Conservation (phyloP, 208 protist species). For the Blastocrithidia nonstop region DNA sequence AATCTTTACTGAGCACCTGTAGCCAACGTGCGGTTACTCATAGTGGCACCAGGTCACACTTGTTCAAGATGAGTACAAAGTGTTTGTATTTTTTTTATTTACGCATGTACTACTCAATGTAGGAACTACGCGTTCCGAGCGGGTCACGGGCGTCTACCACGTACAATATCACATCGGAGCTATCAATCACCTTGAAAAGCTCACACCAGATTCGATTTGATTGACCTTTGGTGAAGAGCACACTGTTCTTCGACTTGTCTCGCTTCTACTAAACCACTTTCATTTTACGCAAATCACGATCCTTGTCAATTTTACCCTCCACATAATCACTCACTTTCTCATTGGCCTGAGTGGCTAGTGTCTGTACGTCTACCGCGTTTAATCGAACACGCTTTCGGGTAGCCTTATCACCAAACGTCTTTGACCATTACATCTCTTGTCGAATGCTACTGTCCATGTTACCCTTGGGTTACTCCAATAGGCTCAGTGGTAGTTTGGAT, state of each 20-base stretch:
- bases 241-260: constrained; percentile 75
- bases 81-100: constrained; percentile 97
- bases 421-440: constrained; percentile 89
- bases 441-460: constrained; percentile 82
- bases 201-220: constrained; percentile 99
- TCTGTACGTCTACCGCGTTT: constrained; percentile 32
- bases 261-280: constrained; percentile 20
- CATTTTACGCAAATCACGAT: not conserved
- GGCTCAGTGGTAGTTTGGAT: constrained; percentile 93
- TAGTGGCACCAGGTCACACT: constrained; percentile 99
- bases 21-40: constrained; percentile 97
- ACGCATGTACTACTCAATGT: constrained; percentile 88
- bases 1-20: constrained; percentile 93
- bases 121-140: constrained; percentile 93
- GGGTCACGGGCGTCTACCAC: constrained; percentile 97
- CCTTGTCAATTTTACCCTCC: constrained; percentile 6
- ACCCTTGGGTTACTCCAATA: constrained; percentile 78
- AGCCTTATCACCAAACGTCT: constrained; percentile 92
- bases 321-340: constrained; percentile 31
- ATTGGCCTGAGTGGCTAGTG: constrained; percentile 28
- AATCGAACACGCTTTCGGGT: constrained; percentile 83
- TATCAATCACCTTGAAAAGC: constrained; percentile 99
- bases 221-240: constrained; percentile 95
- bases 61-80: constrained; percentile 99
- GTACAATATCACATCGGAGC: constrained; percentile 98